phyloP scores from a whole-genome alignment of 148 eudicot species.

The Fallopia convolvulus region DNA sequence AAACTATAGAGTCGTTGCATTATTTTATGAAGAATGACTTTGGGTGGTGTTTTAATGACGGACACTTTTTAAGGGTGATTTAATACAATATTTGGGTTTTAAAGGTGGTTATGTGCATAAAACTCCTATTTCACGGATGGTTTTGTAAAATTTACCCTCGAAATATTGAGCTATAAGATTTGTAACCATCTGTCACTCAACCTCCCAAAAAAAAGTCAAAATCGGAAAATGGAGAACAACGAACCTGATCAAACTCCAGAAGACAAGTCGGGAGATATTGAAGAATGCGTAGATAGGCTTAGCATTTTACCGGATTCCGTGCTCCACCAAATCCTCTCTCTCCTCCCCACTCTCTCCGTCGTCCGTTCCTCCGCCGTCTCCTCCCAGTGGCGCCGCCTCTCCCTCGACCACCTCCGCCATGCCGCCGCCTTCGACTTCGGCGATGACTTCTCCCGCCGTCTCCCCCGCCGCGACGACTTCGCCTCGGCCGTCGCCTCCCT shows the following conservation, averaged over 20 bases:
- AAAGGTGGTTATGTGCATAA: too few species aligned
- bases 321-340: constrained; percentile 21
- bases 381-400: constrained; percentile 15
- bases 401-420: constrained; percentile 17
- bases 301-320: constrained; percentile 21
- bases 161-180: not conserved
- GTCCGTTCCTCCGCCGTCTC: constrained; percentile 17
- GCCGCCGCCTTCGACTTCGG: constrained; percentile 23
- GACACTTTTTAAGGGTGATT: too few species aligned
- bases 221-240: not conserved
- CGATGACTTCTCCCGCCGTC: not conserved
- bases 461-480: not conserved
- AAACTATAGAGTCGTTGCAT: too few species aligned
- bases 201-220: not conserved
- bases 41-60: too few species aligned
- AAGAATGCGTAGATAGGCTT: constrained; percentile 9
- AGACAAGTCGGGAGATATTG: not conserved
- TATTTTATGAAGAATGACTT: too few species aligned
- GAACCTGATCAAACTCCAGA: not conserved
- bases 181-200: not conserved
- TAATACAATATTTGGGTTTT: too few species aligned
- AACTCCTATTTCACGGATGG: too few species aligned
- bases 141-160: too few species aligned
- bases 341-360: constrained; percentile 17
- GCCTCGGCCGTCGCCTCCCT: not conserved